A percentile compares a stretch with the other conserved stretches of the same genome.
Evolutionary conservation across 768 basidiomycete genomes (phyloP).

Genomic region (Termitomyces sp.): DNA sequence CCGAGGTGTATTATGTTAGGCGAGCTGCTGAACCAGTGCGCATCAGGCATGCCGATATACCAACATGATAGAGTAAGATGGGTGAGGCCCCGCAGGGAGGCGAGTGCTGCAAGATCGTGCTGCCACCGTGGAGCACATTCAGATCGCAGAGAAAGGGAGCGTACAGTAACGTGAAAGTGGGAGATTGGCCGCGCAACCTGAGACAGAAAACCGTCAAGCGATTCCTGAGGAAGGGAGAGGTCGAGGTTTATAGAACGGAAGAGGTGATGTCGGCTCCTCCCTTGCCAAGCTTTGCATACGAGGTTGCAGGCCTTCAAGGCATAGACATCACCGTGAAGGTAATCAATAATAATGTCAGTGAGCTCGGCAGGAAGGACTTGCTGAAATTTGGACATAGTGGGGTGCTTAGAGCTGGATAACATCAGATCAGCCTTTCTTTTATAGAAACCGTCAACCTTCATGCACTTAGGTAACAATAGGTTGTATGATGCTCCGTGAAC

Average conservation of each 20-base stretch:
- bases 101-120: slow-evolving; percentile 1
- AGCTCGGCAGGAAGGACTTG: slow-evolving; percentile 4
- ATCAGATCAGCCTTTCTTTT: not conserved
- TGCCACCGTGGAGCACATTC: not conserved
- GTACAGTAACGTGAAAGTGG: slow-evolving; percentile 1
- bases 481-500: not conserved
- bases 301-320: slow-evolving; percentile 7
- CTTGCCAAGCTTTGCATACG: slow-evolving; percentile 8
- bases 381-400: not conserved
- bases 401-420: not conserved
- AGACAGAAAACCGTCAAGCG: not conserved
- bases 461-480: not conserved
- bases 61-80: not conserved
- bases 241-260: slow-evolving; percentile 7
- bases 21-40: slow-evolving; percentile 6
- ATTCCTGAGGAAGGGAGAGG: slow-evolving; percentile 6
- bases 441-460: not conserved
- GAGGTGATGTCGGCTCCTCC: slow-evolving; percentile 1
- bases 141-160: slow-evolving; percentile 1
- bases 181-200: slow-evolving; percentile 2
- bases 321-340: slow-evolving; percentile 3
- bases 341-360: slow-evolving; percentile 7
- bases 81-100: slow-evolving; percentile 3
- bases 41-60: slow-evolving; percentile 4
- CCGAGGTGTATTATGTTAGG: not conserved